Evolutionary conservation across 345 rosid species (phyloP).

Genomic region (Brassica nigra): DNA sequence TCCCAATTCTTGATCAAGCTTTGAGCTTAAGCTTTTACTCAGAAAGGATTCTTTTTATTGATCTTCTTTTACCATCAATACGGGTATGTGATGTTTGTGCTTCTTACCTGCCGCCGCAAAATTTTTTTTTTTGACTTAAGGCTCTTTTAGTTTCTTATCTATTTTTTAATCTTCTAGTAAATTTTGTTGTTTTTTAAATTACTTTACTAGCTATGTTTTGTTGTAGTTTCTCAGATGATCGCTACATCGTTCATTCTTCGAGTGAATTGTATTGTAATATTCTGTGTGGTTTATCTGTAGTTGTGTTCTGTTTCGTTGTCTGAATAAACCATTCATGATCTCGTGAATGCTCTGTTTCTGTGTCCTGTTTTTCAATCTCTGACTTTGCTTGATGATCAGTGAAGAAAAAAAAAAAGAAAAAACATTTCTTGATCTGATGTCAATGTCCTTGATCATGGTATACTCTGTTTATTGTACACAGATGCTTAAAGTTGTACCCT

Average conservation of each 20-base stretch:
- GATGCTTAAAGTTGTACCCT: neutral
- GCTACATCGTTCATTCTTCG: neutral
- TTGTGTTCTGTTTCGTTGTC: neutral
- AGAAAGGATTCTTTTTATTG: neutral
- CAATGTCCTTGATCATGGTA: neutral
- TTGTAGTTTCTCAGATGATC: constrained; percentile 1
- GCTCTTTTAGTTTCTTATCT: neutral
- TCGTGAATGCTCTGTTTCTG: neutral
- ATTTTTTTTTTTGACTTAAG: constrained; percentile 16
- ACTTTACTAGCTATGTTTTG: constrained; percentile 4
- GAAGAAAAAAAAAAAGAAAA: neutral
- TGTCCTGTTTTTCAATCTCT: neutral
- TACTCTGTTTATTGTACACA: neutral
- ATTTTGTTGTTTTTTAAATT: neutral
- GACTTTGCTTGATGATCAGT: neutral
- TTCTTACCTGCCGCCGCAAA: constrained; percentile 27
- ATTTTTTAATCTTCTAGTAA: neutral
- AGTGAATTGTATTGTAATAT: neutral
- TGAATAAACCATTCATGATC: constrained; percentile 6
- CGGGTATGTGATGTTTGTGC: constrained; percentile 26
- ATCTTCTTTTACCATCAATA: neutral
- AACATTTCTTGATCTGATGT: neutral
- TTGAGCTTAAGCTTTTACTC: neutral
- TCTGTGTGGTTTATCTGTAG: neutral
- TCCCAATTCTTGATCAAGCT: neutral